Evolutionary conservation across 495 filamentous ascomycete species (phyloP), one percentile per base, ranked within the genome.

Genomic region (Alectoria sarmentosa): DNA sequence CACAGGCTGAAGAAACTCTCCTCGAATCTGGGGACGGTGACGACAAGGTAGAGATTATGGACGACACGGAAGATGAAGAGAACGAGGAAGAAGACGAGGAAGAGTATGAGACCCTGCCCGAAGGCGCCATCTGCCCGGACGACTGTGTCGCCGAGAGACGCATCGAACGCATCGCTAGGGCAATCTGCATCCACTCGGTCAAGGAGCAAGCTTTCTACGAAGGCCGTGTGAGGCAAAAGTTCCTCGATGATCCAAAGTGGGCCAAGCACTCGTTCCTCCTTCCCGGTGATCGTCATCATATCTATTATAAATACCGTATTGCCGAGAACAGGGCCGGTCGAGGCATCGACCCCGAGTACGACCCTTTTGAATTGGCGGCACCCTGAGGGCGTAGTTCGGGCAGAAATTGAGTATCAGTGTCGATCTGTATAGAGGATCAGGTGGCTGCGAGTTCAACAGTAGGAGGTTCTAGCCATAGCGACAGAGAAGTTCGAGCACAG

Each of bases 241-340:
- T 44, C 3, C 4, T 36, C 26, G 37, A 57, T 4, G 56, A 64
- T 26, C 54, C 52, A 10, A 44, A 28, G 21, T 44, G 58, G 52
- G 52, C 52, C 52, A 55, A 23, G 14, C 36, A 32, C 21, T 44
- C 34, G 17, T 59, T 60, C 9, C 56, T 65, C 34, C 37, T 41
- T 32, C 42, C 42, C 46, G 37, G 34, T 23, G 63, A 65, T 32
- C 46, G 23, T 26, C 56, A 60, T 4, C 26, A 65, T 23, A 36
- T 28, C 34, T 65, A 59, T 37, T 65, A 59, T 44, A 65, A 54
- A 37, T 65, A 42, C 30, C 63, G 63, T 28, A 13, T 65, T 36
- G 56, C 63, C 9, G 55, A 60, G 23, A 65, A 65, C 26, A 59
- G 57, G 19, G 63, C 63, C 34, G 56, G 56, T 17, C 55, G 55